Base-by-base conservation (phyloP, 768 basidiomycete genomes). In the Rhodocollybia butyracea region DNA sequence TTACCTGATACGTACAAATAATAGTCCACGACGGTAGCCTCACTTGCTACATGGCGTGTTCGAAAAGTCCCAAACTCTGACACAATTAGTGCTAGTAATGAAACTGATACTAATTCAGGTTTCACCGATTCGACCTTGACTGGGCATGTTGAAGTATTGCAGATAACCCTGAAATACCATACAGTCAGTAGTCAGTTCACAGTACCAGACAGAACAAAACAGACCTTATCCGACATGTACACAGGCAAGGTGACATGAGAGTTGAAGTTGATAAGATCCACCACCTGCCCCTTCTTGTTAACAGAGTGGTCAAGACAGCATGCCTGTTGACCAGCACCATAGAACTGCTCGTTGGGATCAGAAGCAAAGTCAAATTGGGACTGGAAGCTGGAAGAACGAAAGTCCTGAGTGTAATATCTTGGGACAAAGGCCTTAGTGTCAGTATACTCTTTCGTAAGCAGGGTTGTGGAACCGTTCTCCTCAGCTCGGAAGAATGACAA, bases 271-370 rank as follows among this genome's bases (percentile, higher is more conserved):
- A 71, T 66, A 19, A 73, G 53, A 55, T 73, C 72, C 17, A 72
- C 63, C n/a, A 68, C 67, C 48, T 74, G 70, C 2, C 70, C 68
- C 62, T 73, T 73, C 63, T 73, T 71, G 56, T 73, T 73, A 2
- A 74, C 66, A 1, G 69, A 63, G 54, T 72, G 60, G 46, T 73
- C 71, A 13, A 64, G 68, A 57, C 72, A 73, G 55, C 72, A 72
- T 10, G 71, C 65, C 41, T 73, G 73, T 57, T 74, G 71, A 2
- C 73, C 73, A 5, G 63, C 59, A 3, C 72, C 73, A 59, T 68
- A 72, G 53, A 74, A 68, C 54, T 69, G 68, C 46, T 73, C 72
- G 24, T 68, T 64, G 13, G 68, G 65, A 54, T 66, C 62, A 4
- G 68, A 61, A 12, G 62, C 60, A 57, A 72, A 72, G 17, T 65